Conservation (phyloP, 495 filamentous ascomycete species). For the Podospora sp. region DNA sequence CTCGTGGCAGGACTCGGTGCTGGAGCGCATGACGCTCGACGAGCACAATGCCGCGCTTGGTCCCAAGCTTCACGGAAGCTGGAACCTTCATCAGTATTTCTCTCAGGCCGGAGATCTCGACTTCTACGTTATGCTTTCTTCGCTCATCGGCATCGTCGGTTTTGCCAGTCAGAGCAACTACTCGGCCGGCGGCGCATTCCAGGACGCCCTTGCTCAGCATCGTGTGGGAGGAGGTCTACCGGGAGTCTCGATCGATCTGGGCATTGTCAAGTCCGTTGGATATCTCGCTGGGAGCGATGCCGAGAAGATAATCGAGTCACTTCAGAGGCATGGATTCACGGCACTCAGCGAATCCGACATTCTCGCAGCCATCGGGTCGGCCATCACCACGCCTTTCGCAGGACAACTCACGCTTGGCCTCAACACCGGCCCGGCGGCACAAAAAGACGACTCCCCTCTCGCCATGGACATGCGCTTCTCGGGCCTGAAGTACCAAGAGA, state of each 20-base stretch:
- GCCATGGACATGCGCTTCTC: constrained; percentile 28
- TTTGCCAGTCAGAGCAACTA: constrained; percentile 52
- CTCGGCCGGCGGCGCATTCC: constrained; percentile 48
- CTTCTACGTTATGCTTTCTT: constrained; percentile 61
- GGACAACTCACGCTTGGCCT: constrained; percentile 29
- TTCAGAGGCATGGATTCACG: constrained; percentile 30
- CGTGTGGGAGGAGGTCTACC: constrained; percentile 32
- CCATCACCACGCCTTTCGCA: constrained; percentile 30
- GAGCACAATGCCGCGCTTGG: constrained; percentile 44
- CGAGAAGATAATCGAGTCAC: constrained; percentile 25
- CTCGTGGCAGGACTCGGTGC: constrained; percentile 37
- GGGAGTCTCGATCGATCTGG: constrained; percentile 51
- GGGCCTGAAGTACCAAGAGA: constrained; percentile 23
- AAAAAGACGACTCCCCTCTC: constrained; percentile 15
- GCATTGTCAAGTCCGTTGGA: constrained; percentile 45
- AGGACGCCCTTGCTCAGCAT: constrained; percentile 33
- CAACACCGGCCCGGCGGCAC: constrained; percentile 28
- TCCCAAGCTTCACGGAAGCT: constrained; percentile 56
- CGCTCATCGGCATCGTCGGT: constrained; percentile 46
- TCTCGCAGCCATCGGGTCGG: constrained; percentile 27
- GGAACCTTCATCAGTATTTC: constrained; percentile 52
- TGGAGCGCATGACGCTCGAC: constrained; percentile 52
- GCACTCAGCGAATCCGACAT: constrained; percentile 28
- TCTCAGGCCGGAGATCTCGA: constrained; percentile 37
- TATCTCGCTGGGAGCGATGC: constrained; percentile 32